Conservation (phyloP, 371 early-diverging fungal species). For the Funneliformis caledonium region DNA sequence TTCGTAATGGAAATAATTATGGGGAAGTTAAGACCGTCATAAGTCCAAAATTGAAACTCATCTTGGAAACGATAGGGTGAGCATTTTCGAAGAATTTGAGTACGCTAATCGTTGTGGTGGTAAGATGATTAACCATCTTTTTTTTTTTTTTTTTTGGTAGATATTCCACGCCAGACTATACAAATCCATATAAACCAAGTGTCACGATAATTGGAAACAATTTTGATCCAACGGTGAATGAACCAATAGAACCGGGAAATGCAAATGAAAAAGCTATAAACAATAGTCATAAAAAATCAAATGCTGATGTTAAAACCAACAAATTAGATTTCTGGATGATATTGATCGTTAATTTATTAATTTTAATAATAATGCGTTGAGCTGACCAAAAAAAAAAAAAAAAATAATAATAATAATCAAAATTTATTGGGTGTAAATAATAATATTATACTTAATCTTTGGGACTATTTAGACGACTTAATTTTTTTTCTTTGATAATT, state of each 20-base stretch:
- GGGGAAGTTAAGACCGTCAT: conserved; percentile 45
- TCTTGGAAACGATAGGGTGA: conserved; percentile 55
- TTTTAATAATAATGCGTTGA: neutral
- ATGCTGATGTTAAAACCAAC: neutral
- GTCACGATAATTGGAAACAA: neutral
- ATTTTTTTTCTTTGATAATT: no score
- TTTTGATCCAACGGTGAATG: neutral
- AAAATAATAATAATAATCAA: neutral
- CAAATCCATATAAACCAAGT: conserved; percentile 9
- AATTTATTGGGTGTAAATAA: no score
- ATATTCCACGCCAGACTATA: conserved; percentile 13
- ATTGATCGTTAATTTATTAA: neutral
- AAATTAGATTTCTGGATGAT: no score
- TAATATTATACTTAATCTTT: no score
- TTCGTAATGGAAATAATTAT: neutral
- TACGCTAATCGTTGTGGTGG: no score
- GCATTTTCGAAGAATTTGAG: neutral
- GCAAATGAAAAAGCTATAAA: neutral
- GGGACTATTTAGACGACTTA: no score
- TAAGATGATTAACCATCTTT: neutral
- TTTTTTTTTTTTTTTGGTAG: neutral
- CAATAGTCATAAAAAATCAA: neutral
- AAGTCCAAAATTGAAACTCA: conserved; percentile 49
- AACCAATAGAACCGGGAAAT: neutral
- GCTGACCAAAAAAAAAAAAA: neutral